These are phyloP conservation scores for Sporothrix inflata DNA, from an alignment of 2,329 filamentous ascomycete species.

Conservation along the genomic window DNA sequence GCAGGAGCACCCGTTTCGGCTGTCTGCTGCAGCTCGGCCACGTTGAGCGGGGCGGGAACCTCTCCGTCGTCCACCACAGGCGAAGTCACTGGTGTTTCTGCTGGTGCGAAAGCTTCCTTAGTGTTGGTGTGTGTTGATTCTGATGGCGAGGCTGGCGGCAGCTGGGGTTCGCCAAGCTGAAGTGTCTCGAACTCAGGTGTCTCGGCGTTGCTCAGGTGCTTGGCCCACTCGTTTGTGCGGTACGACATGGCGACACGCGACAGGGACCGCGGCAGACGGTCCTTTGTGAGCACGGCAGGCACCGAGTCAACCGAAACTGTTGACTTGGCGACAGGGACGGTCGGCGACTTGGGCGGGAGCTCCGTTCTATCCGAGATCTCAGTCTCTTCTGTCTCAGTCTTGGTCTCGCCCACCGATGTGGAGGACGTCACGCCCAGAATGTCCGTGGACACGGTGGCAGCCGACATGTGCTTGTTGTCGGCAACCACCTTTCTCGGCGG, in stretches of 20 bases:
- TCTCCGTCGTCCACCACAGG: slow-evolving; percentile 47
- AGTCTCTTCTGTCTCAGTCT: background rate
- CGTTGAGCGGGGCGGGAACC: slow-evolving; percentile 61
- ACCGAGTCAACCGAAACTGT: slow-evolving; percentile 49
- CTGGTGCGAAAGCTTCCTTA: background rate
- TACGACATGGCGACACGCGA: slow-evolving; percentile 81
- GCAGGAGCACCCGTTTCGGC: slow-evolving; percentile 54
- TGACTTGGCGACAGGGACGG: slow-evolving; percentile 35
- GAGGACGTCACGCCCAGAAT: background rate
- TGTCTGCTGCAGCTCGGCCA: slow-evolving; percentile 68
- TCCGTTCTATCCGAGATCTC: background rate
- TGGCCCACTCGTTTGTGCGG: slow-evolving; percentile 94
- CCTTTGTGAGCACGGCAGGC: slow-evolving; percentile 57
- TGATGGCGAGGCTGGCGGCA: slow-evolving; percentile 2
- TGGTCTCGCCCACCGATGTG: background rate
- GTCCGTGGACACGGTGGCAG: slow-evolving; percentile 9
- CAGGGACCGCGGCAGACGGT: slow-evolving; percentile 68
- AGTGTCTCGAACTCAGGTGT: slow-evolving; percentile 67
- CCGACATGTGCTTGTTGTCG: slow-evolving; percentile 16
- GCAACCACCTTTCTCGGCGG: background rate
- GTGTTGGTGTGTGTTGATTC: background rate
- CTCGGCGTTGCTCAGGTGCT: slow-evolving; percentile 80
- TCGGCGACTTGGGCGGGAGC: slow-evolving; percentile 24
- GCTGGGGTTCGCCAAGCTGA: slow-evolving; percentile 48
- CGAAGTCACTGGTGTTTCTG: background rate